phyloP scores from a whole-genome alignment of 192 early-diverging fungal species.

The Mortierella antarctica region DNA sequence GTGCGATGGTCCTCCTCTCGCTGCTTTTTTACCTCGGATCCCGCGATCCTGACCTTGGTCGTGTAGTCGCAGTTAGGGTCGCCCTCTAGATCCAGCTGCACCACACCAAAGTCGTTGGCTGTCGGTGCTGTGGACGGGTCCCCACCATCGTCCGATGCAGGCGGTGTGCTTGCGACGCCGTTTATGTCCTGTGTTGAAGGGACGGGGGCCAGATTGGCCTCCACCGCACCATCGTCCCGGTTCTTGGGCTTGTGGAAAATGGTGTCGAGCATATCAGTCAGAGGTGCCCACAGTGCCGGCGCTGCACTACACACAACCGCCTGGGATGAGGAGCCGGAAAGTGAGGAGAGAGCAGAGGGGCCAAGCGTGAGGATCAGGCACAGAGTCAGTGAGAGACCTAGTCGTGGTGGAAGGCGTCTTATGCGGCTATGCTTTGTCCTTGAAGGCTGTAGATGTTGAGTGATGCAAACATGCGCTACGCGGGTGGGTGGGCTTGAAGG shows the following conservation, averaged over 20 bases:
- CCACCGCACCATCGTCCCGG: background rate
- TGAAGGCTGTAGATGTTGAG: background rate
- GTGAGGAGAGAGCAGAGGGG: conserved; percentile 2
- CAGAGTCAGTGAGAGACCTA: background rate
- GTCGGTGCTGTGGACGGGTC: background rate
- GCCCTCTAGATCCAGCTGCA: conserved; percentile 36
- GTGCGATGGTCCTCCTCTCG: background rate
- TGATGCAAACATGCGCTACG: background rate
- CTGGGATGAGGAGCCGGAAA: background rate
- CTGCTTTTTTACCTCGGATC: conserved; percentile 19
- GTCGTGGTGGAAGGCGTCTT: background rate
- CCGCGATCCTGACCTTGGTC: conserved; percentile 39
- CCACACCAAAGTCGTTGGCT: conserved; percentile 33
- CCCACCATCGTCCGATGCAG: background rate
- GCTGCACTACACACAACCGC: conserved; percentile 5
- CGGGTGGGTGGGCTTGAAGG: background rate
- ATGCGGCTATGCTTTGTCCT: background rate
- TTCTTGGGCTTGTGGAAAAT: conserved; percentile 9
- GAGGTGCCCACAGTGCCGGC: conserved; percentile 42
- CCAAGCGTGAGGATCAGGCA: conserved; percentile 11
- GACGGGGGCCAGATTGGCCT: background rate
- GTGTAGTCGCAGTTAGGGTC: conserved; percentile 52
- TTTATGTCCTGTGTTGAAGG: background rate
- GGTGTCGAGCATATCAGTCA: conserved; percentile 12
- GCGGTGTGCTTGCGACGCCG: background rate